Conservation (phyloP, 192 early-diverging fungal genomes). For the Coemansia sp. region DNA sequence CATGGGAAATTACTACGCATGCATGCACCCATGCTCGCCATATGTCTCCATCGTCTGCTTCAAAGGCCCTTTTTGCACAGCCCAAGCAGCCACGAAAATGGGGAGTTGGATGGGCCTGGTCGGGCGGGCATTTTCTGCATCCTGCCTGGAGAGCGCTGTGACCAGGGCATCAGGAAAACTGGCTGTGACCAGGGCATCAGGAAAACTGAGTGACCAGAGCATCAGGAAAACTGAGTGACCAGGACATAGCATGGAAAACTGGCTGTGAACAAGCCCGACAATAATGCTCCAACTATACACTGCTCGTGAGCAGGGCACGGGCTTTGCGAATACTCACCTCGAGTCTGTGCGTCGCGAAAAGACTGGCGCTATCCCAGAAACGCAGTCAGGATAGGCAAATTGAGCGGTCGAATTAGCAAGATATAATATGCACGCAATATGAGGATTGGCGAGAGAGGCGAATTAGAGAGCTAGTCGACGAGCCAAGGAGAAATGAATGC, state of each 20-base stretch:
- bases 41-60: neutral
- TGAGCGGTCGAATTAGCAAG: neutral
- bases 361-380: neutral
- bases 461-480: neutral
- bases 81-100: neutral
- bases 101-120: neutral
- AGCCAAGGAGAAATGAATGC: neutral
- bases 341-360: neutral
- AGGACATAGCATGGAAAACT: too few species aligned
- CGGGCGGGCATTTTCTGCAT: neutral
- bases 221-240: too few species aligned
- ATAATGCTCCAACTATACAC: neutral
- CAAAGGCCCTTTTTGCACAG: neutral
- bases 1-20: conserved; percentile 22
- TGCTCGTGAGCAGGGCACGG: conserved; percentile 1
- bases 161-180: neutral
- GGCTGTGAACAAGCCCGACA: too few species aligned
- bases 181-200: too few species aligned
- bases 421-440: conserved; percentile 21
- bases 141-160: neutral
- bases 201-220: too few species aligned
- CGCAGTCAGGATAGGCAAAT: neutral
- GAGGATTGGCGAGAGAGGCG: conserved; percentile 12
- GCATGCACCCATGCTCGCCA: neutral
- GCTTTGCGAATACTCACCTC: neutral